Conservation (phyloP, 495 filamentous ascomycete genomes). For the Aspergillus campestris region DNA sequence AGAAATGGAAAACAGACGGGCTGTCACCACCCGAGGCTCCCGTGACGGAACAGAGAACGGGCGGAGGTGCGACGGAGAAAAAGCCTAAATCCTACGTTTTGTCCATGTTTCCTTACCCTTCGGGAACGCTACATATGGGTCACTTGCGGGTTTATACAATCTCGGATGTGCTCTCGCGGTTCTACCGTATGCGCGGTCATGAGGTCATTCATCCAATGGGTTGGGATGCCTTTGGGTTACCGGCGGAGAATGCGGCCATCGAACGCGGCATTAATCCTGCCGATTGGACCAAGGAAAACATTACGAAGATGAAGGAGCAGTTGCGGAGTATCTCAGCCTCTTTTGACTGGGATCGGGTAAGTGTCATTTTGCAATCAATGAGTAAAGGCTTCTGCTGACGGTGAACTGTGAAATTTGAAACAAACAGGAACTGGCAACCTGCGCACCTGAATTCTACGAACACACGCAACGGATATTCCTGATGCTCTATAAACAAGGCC, state of each 20-base stretch:
- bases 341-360: slow-evolving; percentile 76
- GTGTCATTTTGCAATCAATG: slow-evolving; percentile 12
- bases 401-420: not conserved
- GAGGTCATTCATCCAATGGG: slow-evolving; percentile 82
- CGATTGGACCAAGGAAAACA: slow-evolving; percentile 72
- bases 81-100: slow-evolving; percentile 64
- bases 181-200: slow-evolving; percentile 65
- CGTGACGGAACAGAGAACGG: slow-evolving; percentile 13
- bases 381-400: not conserved
- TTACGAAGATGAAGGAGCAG: slow-evolving; percentile 76
- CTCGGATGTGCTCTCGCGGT: slow-evolving; percentile 74
- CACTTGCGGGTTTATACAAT: slow-evolving; percentile 88
- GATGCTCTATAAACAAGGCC: slow-evolving; percentile 55
- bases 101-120: slow-evolving; percentile 92
- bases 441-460: slow-evolving; percentile 74
- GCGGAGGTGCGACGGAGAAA: slow-evolving; percentile 32
- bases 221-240: slow-evolving; percentile 88
- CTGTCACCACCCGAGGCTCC: slow-evolving; percentile 2
- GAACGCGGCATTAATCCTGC: slow-evolving; percentile 72
- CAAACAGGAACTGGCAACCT: slow-evolving; percentile 70
- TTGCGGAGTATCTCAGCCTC: slow-evolving; percentile 63
- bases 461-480: slow-evolving; percentile 84
- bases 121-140: slow-evolving; percentile 80
- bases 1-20: slow-evolving; percentile 38
- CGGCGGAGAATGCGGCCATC: slow-evolving; percentile 91